A percentile compares a stretch with the other conserved stretches of the same genome.
phyloP scores from a whole-genome alignment of 163 green algal species.

The Scenedesmus sp. region DNA sequence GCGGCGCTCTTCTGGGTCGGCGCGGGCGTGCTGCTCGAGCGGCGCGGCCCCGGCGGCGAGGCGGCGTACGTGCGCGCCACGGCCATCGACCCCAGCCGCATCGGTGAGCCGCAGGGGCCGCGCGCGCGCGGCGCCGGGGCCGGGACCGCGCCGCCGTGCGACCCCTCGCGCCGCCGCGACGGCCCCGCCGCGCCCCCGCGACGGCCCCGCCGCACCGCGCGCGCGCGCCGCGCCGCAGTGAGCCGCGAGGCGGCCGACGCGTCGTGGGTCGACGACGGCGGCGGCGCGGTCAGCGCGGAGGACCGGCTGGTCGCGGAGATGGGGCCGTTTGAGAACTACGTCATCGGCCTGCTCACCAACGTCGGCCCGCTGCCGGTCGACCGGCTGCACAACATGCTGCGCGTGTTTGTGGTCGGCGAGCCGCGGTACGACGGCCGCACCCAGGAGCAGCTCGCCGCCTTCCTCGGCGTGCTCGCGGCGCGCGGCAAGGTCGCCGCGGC shows the following conservation, averaged over 20 bases:
- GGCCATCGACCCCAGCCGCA: conserved; percentile 32
- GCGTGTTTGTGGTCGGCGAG: conserved; percentile 60
- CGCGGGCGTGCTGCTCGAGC: conserved; percentile 70
- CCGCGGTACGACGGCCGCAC: conserved; percentile 50
- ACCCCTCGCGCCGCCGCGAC: background rate
- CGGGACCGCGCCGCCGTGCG: no score
- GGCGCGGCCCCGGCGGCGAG: background rate
- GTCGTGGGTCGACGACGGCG: conserved; percentile 24
- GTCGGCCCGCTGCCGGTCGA: conserved; percentile 82
- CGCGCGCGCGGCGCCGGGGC: no score
- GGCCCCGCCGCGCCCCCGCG: no score
- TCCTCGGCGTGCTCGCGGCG: conserved; percentile 67
- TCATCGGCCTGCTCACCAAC: conserved; percentile 96
- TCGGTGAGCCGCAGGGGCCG: no score
- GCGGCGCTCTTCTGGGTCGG: conserved; percentile 89
- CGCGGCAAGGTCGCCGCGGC: conserved; percentile 51
- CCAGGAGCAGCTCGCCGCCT: conserved; percentile 79
- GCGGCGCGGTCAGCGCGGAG: background rate
- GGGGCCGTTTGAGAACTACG: conserved; percentile 86
- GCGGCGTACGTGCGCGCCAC: conserved; percentile 28
- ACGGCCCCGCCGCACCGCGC: background rate
- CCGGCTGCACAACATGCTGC: conserved; percentile 94
- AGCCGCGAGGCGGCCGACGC: conserved; percentile 22
- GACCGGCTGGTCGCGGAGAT: conserved; percentile 59
- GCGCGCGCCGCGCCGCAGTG: conserved; percentile 8